Evolutionary conservation across 805 yeast species (phyloP).

Genomic region (Kuraishia ogatae): DNA sequence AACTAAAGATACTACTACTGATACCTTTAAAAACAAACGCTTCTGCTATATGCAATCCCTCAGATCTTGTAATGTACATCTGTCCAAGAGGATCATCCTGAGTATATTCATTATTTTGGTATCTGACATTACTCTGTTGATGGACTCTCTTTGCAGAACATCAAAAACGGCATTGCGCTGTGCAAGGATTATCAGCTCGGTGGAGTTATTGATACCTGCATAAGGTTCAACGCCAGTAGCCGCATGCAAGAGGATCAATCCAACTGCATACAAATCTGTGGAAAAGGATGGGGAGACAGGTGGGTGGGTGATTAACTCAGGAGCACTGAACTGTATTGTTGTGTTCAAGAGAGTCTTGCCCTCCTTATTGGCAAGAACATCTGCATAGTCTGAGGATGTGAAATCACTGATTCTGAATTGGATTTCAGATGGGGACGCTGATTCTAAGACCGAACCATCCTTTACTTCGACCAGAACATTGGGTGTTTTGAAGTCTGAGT

Average conservation of each 20-base stretch:
- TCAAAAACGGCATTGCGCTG: constrained; percentile 24
- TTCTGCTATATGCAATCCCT: background rate
- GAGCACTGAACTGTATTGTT: constrained; percentile 38
- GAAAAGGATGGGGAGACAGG: constrained; percentile 18
- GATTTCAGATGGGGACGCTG: constrained; percentile 6
- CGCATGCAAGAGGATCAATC: constrained; percentile 33
- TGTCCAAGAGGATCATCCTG: constrained; percentile 18
- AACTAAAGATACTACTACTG: background rate
- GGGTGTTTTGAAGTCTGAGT: constrained; percentile 34
- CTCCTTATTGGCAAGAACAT: constrained; percentile 11
- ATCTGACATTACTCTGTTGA: constrained; percentile 14
- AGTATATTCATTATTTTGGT: constrained; percentile 13
- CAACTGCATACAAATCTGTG: constrained; percentile 40
- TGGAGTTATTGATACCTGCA: constrained; percentile 16
- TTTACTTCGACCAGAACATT: background rate
- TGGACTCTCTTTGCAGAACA: constrained; percentile 17
- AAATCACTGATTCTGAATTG: constrained; percentile 38
- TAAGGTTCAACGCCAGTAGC: constrained; percentile 41
- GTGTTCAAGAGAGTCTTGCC: constrained; percentile 17
- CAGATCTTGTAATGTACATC: constrained; percentile 16
- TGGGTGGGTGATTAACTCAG: constrained; percentile 27
- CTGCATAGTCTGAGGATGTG: constrained; percentile 25
- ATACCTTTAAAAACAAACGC: background rate
- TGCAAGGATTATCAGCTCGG: constrained; percentile 23
- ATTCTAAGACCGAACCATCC: background rate